These are phyloP conservation scores for Erigeron philadelphicus DNA, from an alignment of 140 eudicot genomes.

Conservation along the genomic window DNA sequence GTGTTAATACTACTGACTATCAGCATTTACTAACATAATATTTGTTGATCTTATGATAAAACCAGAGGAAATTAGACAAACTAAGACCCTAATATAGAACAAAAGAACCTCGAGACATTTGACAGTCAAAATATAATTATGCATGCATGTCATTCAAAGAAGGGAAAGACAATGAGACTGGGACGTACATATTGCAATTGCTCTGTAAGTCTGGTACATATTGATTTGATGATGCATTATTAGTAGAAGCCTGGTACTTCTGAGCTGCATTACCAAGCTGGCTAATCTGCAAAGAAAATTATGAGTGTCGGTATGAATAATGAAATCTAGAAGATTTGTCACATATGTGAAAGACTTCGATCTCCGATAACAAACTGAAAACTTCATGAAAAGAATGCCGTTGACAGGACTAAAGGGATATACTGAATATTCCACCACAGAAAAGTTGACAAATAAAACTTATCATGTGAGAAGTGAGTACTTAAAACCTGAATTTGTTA, in stretches of 20 bases:
- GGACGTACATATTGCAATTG: constrained; percentile 79
- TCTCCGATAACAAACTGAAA: not conserved
- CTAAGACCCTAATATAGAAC: not conserved
- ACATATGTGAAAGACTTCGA: not conserved
- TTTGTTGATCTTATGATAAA: not conserved
- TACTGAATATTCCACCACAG: not conserved
- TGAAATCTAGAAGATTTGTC: not conserved
- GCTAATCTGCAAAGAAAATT: constrained; percentile 52
- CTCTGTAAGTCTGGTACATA: constrained; percentile 80
- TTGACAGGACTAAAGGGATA: not conserved
- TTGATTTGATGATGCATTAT: constrained; percentile 54
- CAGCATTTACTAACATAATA: not conserved
- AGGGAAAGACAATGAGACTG: not conserved
- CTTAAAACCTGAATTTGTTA: not conserved
- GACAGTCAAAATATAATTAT: not conserved
- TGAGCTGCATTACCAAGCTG: constrained; percentile 93
- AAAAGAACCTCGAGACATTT: not conserved
- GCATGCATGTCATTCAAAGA: constrained; percentile 2
- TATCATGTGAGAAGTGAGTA: not conserved
- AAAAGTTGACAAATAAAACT: constrained; percentile 1
- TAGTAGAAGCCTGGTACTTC: constrained; percentile 78
- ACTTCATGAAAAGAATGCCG: not conserved
- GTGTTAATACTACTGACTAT: not conserved
- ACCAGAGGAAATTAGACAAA: not conserved
- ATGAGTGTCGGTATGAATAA: not conserved